These are phyloP conservation scores for Pestalotiopsis sp. DNA, from an alignment of 2,329 filamentous ascomycete genomes.

Conservation along the genomic window DNA sequence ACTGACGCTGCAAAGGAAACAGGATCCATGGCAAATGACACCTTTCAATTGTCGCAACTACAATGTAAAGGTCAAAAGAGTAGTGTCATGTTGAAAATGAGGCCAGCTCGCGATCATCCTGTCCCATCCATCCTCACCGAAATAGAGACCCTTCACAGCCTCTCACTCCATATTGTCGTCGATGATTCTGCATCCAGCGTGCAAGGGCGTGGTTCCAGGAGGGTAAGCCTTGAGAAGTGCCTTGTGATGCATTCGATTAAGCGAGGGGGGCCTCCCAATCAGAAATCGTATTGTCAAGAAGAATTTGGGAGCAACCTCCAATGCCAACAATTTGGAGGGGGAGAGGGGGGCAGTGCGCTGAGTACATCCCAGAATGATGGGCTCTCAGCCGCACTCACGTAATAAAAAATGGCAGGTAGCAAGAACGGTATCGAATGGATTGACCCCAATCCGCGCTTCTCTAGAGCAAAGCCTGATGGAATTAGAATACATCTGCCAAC, in stretches of 20 bases:
- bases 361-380: too few species aligned
- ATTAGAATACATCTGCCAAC: too few species aligned
- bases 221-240: not conserved
- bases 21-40: not conserved
- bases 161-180: not conserved
- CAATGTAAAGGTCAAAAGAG: not conserved
- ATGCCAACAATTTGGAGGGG: too few species aligned
- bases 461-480: too few species aligned
- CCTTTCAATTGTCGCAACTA: not conserved
- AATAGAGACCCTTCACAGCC: not conserved
- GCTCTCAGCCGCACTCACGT: too few species aligned
- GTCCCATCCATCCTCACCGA: not conserved
- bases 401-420: too few species aligned
- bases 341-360: too few species aligned
- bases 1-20: not conserved
- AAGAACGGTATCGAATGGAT: too few species aligned
- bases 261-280: not conserved
- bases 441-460: too few species aligned
- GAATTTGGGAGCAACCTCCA: not conserved
- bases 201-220: not conserved
- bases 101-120: not conserved
- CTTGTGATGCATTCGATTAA: not conserved
- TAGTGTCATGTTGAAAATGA: not conserved
- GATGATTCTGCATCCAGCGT: not conserved
- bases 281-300: not conserved